Evolutionary conservation across 805 yeast species (phyloP).

Genomic region (Wickerhamomyces xylosicus): DNA sequence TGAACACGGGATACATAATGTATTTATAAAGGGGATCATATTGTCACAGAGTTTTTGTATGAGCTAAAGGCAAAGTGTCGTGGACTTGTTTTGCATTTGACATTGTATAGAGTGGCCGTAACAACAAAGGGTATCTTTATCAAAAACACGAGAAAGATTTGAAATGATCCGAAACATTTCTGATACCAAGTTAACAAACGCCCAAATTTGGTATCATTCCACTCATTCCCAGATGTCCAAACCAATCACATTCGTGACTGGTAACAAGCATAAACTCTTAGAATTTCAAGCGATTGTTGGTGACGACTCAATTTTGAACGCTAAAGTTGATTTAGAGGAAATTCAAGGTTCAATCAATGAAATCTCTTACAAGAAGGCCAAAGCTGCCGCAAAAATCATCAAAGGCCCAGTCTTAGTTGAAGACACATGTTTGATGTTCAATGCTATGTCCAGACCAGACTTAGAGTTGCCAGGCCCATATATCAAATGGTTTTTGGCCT

Average conservation of each 20-base stretch:
- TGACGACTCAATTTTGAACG: conserved; percentile 41
- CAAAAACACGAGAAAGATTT: no score
- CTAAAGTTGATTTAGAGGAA: conserved; percentile 75
- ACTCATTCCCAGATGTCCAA: conserved; percentile 3
- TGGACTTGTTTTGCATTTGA: no score
- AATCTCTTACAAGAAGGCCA: conserved; percentile 73
- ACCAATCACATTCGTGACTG: conserved; percentile 66
- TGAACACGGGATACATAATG: no score
- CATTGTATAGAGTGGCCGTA: no score
- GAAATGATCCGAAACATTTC: no score
- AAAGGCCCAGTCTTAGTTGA: conserved; percentile 87
- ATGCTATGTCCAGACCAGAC: conserved; percentile 51
- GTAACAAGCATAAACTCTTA: conserved; percentile 77
- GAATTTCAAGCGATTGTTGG: conserved; percentile 75
- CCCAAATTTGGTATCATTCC: no score
- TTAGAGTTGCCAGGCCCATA: conserved; percentile 84
- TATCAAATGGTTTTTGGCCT: conserved; percentile 81
- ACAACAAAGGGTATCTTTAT: no score
- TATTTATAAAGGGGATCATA: no score
- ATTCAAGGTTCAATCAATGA: conserved; percentile 81
- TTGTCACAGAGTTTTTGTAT: no score
- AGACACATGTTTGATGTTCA: conserved; percentile 84
- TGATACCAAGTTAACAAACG: no score
- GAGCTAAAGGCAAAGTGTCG: no score
- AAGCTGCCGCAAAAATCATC: conserved; percentile 52